Percentiles rank a stretch among this genome's conserved stretches.
Evolutionary conservation across 2,329 filamentous ascomycete species (phyloP).

Genomic region (Zelopaecilomyces penicillatus): DNA sequence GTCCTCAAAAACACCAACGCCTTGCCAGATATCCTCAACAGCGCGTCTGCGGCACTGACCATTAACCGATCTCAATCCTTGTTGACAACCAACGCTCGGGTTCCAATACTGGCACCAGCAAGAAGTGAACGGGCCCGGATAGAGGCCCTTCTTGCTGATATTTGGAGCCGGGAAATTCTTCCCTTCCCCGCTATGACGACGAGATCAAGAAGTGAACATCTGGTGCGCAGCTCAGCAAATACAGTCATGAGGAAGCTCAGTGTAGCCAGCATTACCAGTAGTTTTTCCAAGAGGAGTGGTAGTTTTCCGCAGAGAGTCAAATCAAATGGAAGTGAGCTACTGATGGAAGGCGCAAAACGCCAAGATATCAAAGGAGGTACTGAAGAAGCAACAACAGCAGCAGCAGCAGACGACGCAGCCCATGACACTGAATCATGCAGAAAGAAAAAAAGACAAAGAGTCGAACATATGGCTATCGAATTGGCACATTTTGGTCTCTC

Average conservation of each 20-base stretch:
- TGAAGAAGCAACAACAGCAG: no score
- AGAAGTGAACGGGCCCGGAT: constrained; percentile 69
- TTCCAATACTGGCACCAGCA: constrained; percentile 65
- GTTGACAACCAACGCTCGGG: constrained; percentile 54
- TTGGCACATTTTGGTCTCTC: no score
- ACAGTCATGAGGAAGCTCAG: constrained; percentile 84
- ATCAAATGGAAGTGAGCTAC: constrained; percentile 2
- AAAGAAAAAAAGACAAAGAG: no score
- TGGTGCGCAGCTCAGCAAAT: constrained; percentile 71
- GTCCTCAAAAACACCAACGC: constrained; percentile 80
- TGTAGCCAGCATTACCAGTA: constrained; percentile 68
- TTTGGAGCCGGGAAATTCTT: constrained; percentile 75
- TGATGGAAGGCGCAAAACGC: neutral
- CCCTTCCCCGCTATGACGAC: constrained; percentile 75
- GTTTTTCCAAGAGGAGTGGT: constrained; percentile 63
- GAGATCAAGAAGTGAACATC: constrained; percentile 57
- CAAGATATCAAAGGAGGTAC: constrained; percentile 9
- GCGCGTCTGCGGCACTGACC: constrained; percentile 34
- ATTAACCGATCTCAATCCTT: constrained; percentile 76
- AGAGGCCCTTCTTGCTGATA: constrained; percentile 64
- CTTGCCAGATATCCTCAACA: constrained; percentile 44
- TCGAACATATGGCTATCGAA: no score
- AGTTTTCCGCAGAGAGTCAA: constrained; percentile 33
- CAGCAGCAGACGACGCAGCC: no score
- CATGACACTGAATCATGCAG: no score